Evolutionary conservation across 2,329 filamentous ascomycete genomes (phyloP), one percentile per base, ranked within the genome.

Genomic region (Botrytis medusae): DNA sequence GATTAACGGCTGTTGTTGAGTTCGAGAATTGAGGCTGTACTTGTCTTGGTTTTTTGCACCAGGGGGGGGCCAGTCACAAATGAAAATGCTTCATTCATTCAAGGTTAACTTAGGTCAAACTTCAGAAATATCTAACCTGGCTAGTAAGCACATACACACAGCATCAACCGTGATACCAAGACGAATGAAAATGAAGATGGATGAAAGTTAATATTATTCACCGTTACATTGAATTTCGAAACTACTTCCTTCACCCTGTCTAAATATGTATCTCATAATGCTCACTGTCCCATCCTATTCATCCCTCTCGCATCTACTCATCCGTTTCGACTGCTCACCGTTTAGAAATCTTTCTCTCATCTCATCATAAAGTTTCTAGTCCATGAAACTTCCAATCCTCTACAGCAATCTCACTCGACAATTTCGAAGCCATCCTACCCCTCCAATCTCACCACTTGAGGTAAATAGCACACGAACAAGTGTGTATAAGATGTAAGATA

Each of bases 81-180:
- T 71, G 57, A 64, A 25, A 71, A 71, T 25, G 22, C 42, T 61
- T 40, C 54, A 70, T 70, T 40, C 25, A 14, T 14, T 42, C 69
- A 29, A 51, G 69, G 59, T 64, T n/a, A 25, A 25, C 8, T 40
- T 71, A 25, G 25, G 32, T n/a, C 64, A 29, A 51, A 51, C 44
- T 67, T 67, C 63, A 25, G 34, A 62, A 61, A 57, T 16, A n/a
- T 54, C 48, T 29, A 57, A 18, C 51, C 51, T 29, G 16, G 51
- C n/a, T 32, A 16, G n/a, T 70, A 70, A 70, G 68, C 65, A 69
- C 54, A 70, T 20, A 60, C 51, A 34, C 40, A n/a, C 48, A n/a
- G 48, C 48, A 54, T 54, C 48, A n/a, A 71, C 29, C 12, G 44
- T 71, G 10, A 46, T 61, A 48, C 51, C 12, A n/a, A 44, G n/a